A percentile compares a stretch with the other conserved stretches of the same genome.
phyloP scores from a whole-genome alignment of 1,284 basidiomycete genomes.

The Somion occarium region DNA sequence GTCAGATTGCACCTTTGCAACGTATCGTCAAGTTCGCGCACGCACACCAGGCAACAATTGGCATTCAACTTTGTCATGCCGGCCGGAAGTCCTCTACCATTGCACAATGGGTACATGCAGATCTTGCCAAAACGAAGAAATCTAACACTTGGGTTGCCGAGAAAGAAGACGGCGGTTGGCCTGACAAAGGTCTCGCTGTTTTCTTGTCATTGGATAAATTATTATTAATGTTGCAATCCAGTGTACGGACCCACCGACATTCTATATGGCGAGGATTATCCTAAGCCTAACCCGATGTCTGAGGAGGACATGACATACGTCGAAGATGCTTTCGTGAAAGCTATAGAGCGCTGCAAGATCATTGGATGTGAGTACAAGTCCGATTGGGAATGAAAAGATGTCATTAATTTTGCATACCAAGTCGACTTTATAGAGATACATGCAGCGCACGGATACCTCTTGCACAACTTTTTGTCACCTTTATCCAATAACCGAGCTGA shows the following conservation, averaged over 20 bases:
- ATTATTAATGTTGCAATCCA: slow-evolving; percentile 11
- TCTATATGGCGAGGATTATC: slow-evolving; percentile 43
- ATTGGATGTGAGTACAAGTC: slow-evolving; percentile 59
- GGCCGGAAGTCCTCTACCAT: slow-evolving; percentile 67
- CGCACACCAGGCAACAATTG: slow-evolving; percentile 64
- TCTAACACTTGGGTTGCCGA: slow-evolving; percentile 27
- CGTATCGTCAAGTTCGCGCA: slow-evolving; percentile 76
- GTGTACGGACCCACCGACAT: slow-evolving; percentile 48
- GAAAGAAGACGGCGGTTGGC: slow-evolving; percentile 67
- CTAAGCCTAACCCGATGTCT: slow-evolving; percentile 49
- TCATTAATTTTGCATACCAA: no score
- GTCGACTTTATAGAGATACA: slow-evolving; percentile 84
- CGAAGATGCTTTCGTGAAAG: slow-evolving; percentile 62
- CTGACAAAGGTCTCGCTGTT: slow-evolving; percentile 40
- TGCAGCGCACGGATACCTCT: slow-evolving; percentile 64
- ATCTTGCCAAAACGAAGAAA: slow-evolving; percentile 22
- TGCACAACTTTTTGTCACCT: slow-evolving; percentile 65
- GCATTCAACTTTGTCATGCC: slow-evolving; percentile 79
- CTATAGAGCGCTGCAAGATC: slow-evolving; percentile 56
- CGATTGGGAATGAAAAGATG: no score
- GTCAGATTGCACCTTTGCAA: slow-evolving; percentile 64
- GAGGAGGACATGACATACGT: slow-evolving; percentile 53
- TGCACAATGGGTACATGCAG: slow-evolving; percentile 51
- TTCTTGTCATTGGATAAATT: background rate
- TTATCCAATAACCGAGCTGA: slow-evolving; percentile 69